Conservation (phyloP, 192 early-diverging fungal species). For the Coemansia sp. region DNA sequence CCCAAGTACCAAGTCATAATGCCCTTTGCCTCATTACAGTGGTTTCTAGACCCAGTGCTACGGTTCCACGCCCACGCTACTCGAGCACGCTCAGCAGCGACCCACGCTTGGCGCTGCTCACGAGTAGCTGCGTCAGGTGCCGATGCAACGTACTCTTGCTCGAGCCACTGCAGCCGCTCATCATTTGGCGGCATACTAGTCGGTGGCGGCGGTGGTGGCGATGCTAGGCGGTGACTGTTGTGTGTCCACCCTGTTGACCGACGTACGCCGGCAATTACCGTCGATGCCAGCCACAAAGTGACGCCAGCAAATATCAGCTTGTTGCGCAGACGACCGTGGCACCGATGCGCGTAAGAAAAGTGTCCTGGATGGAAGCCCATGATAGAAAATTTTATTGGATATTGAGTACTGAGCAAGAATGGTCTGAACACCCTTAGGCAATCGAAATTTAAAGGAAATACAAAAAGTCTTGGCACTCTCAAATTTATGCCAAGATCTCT, state of each 20-base stretch:
- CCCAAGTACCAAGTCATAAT: conserved; percentile 38
- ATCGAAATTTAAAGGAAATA: background rate
- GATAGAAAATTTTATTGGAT: background rate
- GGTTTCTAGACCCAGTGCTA: background rate
- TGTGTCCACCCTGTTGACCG: conserved; percentile 38
- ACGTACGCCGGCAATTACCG: conserved; percentile 40
- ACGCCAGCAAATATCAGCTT: conserved; percentile 40
- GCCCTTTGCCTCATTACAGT: background rate
- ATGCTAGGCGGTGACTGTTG: conserved; percentile 15
- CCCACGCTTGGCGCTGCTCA: conserved; percentile 18
- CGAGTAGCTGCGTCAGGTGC: conserved; percentile 18
- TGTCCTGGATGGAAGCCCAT: conserved; percentile 21
- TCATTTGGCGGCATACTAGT: background rate
- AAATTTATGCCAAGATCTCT: background rate
- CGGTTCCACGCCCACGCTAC: conserved; percentile 6
- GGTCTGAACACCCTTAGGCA: background rate
- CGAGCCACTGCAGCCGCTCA: conserved; percentile 17
- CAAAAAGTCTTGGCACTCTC: conserved; percentile 2
- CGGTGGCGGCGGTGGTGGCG: background rate
- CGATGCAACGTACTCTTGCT: conserved; percentile 27
- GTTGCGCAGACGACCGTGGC: conserved; percentile 12
- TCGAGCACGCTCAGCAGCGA: conserved; percentile 6
- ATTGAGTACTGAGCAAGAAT: background rate
- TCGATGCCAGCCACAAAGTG: conserved; percentile 47
- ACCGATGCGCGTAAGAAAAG: conserved; percentile 13